Conservation (phyloP, 768 basidiomycete genomes). For the Naganishia vaughanmartiniae region DNA sequence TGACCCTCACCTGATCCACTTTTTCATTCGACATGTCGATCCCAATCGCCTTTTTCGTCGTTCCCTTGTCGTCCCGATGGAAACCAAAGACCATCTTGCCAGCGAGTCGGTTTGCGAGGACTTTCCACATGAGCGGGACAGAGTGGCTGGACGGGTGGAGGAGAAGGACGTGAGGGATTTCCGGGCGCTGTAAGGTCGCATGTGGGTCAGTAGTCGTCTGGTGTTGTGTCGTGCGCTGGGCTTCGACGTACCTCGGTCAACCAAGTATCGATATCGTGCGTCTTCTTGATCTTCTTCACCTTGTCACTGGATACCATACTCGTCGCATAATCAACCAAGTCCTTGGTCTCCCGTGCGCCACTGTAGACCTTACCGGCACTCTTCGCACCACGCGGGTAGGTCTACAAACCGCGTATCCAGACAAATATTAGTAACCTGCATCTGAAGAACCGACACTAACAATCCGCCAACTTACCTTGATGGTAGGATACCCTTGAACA, state of each 20-base stretch:
- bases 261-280: slow-evolving; percentile 57
- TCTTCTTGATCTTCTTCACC: slow-evolving; percentile 60
- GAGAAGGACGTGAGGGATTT: slow-evolving; percentile 48
- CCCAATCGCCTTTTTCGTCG: slow-evolving; percentile 56
- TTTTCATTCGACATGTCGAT: slow-evolving; percentile 58
- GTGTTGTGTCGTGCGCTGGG: background rate
- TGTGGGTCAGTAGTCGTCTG: background rate
- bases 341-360: slow-evolving; percentile 67
- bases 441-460: background rate
- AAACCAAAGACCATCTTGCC: slow-evolving; percentile 70
- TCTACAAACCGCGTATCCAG: slow-evolving; percentile 49
- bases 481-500: slow-evolving; percentile 86
- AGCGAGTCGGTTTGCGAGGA: slow-evolving; percentile 53
- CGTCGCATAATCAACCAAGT: slow-evolving; percentile 73
- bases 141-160: slow-evolving; percentile 50
- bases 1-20: slow-evolving; percentile 58
- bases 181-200: slow-evolving; percentile 38
- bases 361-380: slow-evolving; percentile 67
- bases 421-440: slow-evolving; percentile 13
- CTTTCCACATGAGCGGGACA: slow-evolving; percentile 53
- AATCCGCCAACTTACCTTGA: slow-evolving; percentile 63
- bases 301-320: slow-evolving; percentile 67
- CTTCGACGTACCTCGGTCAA: slow-evolving; percentile 31
- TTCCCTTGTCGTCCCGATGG: slow-evolving; percentile 60
- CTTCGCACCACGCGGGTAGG: slow-evolving; percentile 74